A percentile compares a stretch with the other conserved stretches of the same genome.
These are phyloP conservation scores for Collybiopsis luxurians DNA, from an alignment of 768 basidiomycete species.

Conservation along the genomic window DNA sequence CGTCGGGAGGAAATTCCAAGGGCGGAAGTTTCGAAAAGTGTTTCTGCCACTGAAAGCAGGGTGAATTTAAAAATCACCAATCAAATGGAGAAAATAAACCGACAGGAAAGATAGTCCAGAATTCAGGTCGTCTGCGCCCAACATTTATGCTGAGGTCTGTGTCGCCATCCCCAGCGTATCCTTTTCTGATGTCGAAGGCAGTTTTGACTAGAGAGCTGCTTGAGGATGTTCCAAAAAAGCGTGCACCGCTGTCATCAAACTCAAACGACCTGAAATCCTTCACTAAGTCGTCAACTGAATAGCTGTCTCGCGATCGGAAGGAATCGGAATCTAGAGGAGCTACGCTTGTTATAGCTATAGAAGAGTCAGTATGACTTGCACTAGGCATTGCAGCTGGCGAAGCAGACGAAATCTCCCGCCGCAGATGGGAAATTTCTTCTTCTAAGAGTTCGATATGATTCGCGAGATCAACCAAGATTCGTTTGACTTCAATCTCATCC, in stretches of 20 bases:
- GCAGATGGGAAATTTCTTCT: not conserved
- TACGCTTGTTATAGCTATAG: no score
- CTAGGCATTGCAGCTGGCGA: not conserved
- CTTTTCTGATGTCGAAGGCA: conserved; percentile 39
- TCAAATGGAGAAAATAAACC: conserved; percentile 23
- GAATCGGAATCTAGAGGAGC: no score
- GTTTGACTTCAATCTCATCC: not conserved
- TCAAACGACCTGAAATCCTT: no score
- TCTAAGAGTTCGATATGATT: not conserved
- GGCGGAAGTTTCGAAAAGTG: conserved; percentile 8
- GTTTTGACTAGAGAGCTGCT: conserved; percentile 44
- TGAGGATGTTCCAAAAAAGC: conserved; percentile 54
- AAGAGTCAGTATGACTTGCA: no score
- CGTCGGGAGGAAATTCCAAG: not conserved
- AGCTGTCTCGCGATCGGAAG: not conserved
- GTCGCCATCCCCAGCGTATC: conserved; percentile 25
- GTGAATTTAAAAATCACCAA: not conserved
- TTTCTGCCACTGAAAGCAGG: not conserved
- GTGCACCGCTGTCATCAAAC: not conserved
- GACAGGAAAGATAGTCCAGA: conserved; percentile 15
- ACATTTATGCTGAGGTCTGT: not conserved
- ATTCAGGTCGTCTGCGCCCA: conserved; percentile 8
- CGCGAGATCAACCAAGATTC: not conserved
- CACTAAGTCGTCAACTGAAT: no score
- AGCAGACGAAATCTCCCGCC: not conserved